Conservation (phyloP, 345 rosid species). For the Populus simonii region DNA sequence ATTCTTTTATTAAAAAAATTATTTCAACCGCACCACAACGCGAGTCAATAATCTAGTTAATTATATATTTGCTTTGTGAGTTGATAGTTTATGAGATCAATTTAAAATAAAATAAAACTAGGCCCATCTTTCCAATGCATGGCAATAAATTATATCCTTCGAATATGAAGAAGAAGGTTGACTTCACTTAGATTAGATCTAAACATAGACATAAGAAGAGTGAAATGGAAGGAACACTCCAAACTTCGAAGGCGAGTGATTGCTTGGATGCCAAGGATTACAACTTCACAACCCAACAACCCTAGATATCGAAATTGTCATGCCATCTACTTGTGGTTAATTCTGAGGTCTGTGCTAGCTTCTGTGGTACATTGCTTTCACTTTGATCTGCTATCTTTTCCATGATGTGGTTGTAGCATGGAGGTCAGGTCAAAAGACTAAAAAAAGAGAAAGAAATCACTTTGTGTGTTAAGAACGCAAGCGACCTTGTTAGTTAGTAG, state of each 20-base stretch:
- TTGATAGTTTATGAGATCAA: no score
- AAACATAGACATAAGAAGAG: not conserved
- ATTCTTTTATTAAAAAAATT: no score
- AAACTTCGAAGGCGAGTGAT: not conserved
- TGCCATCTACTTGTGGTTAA: constrained; percentile 86
- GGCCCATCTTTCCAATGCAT: no score
- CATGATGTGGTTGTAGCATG: constrained; percentile 45
- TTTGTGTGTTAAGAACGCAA: constrained; percentile 45
- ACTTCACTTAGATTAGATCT: not conserved
- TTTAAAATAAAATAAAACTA: no score
- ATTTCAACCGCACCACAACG: no score
- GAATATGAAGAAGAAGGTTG: not conserved
- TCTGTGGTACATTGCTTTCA: not conserved
- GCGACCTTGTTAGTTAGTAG: constrained; percentile 73
- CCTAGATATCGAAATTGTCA: constrained; percentile 42
- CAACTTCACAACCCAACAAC: not conserved
- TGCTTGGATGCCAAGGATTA: not conserved
- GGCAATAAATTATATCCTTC: no score
- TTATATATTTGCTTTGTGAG: no score
- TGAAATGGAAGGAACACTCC: not conserved
- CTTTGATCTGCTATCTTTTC: not conserved
- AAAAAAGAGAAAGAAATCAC: constrained; percentile 67
- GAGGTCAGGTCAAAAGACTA: constrained; percentile 61
- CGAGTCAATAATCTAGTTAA: no score
- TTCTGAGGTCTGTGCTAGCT: constrained; percentile 65